Conservation (phyloP, 441 rosid species). For the Adansonia gregorii region DNA sequence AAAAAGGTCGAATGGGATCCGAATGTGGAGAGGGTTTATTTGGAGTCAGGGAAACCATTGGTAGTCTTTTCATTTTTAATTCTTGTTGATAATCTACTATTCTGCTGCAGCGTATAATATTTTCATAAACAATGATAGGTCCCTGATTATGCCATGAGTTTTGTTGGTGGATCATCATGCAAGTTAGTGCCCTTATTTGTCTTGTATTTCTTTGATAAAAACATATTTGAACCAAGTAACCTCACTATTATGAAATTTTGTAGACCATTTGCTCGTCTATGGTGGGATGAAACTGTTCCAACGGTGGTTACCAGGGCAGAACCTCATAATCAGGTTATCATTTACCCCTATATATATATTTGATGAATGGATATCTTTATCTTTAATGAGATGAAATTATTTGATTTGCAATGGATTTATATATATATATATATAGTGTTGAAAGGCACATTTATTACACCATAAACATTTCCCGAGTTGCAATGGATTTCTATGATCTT, state of each 20-base stretch:
- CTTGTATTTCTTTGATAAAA: not conserved
- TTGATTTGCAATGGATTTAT: too few species aligned
- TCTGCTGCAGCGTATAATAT: not conserved
- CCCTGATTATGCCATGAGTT: slow-evolving; percentile 69
- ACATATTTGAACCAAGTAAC: not conserved
- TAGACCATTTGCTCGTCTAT: slow-evolving; percentile 77
- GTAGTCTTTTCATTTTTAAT: slow-evolving; percentile 33
- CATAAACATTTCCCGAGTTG: not conserved
- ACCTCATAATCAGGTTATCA: slow-evolving; percentile 76
- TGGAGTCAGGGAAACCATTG: slow-evolving; percentile 60
- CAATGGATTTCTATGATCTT: not conserved
- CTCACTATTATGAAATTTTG: not conserved
- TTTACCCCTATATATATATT: not conserved
- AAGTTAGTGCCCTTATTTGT: slow-evolving; percentile 46
- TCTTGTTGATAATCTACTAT: not conserved
- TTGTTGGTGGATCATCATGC: slow-evolving; percentile 48
- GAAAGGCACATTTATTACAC: not conserved
- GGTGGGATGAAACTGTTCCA: slow-evolving; percentile 89
- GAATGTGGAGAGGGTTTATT: slow-evolving; percentile 39
- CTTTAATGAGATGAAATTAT: too few species aligned
- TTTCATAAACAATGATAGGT: slow-evolving; percentile 43
- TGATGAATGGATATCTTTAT: too few species aligned
- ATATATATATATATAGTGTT: not conserved
- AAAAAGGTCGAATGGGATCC: slow-evolving; percentile 71
- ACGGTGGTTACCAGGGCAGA: slow-evolving; percentile 82